phyloP scores from a whole-genome alignment of 2,329 filamentous ascomycete species.

The Xylaria sp. region DNA sequence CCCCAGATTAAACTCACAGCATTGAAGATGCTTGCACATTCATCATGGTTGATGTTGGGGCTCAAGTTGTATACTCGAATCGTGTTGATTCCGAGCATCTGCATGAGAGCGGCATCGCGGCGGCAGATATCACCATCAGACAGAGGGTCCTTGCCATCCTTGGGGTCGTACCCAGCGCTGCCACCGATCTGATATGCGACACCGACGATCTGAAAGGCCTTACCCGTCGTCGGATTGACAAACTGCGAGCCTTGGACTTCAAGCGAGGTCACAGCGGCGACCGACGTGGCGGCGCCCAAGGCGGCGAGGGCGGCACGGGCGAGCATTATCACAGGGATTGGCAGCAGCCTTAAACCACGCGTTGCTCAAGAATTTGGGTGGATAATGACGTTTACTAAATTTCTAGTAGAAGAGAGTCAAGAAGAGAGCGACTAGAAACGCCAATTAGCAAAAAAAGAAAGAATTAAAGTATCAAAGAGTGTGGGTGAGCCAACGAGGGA shows the following conservation, averaged over 20 bases:
- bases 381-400: conserved; percentile 12
- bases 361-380: conserved; percentile 7
- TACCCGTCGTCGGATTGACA: conserved; percentile 62
- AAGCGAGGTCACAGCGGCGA: conserved; percentile 62
- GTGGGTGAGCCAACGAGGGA: conserved; percentile 14
- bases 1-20: conserved; percentile 45
- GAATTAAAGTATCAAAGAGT: conserved; percentile 7
- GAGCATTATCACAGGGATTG: conserved; percentile 36
- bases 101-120: conserved; percentile 70
- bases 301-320: conserved; percentile 55
- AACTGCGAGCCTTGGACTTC: conserved; percentile 63
- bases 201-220: conserved; percentile 70
- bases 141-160: conserved; percentile 61
- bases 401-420: conserved; percentile 1
- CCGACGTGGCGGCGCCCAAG: conserved; percentile 58
- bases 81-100: conserved; percentile 68
- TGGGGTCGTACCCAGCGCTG: conserved; percentile 64
- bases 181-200: conserved; percentile 74
- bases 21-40: conserved; percentile 72
- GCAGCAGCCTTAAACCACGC: neutral
- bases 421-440: conserved; percentile 26
- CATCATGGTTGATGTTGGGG: conserved; percentile 69
- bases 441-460: conserved; percentile 7
- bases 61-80: conserved; percentile 74
- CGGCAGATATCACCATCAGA: conserved; percentile 63